Percentiles rank a stretch among this genome's conserved stretches.
These are phyloP conservation scores for Crotalaria pallida DNA, from an alignment of 306 rosid species.

Conservation along the genomic window DNA sequence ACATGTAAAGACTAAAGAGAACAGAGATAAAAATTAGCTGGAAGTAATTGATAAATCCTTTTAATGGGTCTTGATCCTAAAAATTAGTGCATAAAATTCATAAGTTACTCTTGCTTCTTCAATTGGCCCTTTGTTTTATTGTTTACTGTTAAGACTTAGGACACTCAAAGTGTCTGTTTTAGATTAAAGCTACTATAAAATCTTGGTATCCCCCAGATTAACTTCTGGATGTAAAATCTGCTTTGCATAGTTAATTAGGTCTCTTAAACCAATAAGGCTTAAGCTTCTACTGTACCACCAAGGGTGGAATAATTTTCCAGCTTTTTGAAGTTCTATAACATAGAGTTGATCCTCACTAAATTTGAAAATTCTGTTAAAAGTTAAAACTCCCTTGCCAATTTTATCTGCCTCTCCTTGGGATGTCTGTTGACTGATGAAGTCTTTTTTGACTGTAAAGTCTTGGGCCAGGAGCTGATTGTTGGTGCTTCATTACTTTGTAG, in stretches of 20 bases:
- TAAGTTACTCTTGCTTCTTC: background rate
- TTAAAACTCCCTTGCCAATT: conserved; percentile 11
- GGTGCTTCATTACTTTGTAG: conserved; percentile 39
- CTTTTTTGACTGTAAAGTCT: conserved; percentile 1
- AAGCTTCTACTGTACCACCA: background rate
- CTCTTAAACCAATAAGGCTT: background rate
- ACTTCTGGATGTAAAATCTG: background rate
- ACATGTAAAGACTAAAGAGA: background rate
- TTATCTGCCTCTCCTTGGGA: conserved; percentile 8
- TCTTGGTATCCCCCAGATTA: background rate
- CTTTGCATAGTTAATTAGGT: conserved; percentile 9
- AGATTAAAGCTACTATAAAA: background rate
- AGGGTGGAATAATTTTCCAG: background rate
- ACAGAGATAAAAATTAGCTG: background rate
- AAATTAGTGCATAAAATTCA: background rate
- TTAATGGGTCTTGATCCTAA: background rate
- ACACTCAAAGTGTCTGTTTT: background rate
- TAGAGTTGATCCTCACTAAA: background rate
- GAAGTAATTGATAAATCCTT: background rate
- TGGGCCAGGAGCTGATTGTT: conserved; percentile 19
- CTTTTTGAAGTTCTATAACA: background rate
- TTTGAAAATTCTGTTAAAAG: conserved; percentile 8
- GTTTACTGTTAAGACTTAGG: background rate
- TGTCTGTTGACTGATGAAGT: background rate
- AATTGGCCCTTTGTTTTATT: conserved; percentile 7